A percentile compares a stretch with the other conserved stretches of the same genome.
These are phyloP conservation scores for Verticillium nonalfalfae DNA, from an alignment of 2,329 filamentous ascomycete genomes.

Conservation along the genomic window DNA sequence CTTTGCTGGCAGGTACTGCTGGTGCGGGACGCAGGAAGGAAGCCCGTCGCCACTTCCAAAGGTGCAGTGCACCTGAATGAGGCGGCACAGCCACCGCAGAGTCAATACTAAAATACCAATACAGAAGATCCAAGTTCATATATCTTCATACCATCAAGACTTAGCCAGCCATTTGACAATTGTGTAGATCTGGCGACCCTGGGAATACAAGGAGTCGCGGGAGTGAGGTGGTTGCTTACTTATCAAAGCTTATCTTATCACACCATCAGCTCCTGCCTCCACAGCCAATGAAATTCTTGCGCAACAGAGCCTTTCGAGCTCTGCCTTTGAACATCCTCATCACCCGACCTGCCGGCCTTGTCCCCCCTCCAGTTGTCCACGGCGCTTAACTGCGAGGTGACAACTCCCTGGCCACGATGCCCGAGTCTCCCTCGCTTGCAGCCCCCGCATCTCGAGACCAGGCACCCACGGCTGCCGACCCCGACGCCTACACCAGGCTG, in stretches of 20 bases:
- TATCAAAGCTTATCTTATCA: background rate
- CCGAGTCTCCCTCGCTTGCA: background rate
- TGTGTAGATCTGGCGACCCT: too few relatives aligned
- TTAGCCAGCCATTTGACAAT: too few relatives aligned
- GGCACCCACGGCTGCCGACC: slow-evolving; percentile 3
- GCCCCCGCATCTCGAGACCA: background rate
- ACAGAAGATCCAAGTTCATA: too few relatives aligned
- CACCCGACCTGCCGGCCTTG: background rate
- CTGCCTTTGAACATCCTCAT: slow-evolving; percentile 8
- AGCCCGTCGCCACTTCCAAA: too few relatives aligned
- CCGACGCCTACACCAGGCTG: slow-evolving; percentile 48
- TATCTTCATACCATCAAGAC: too few relatives aligned
- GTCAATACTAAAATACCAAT: too few relatives aligned
- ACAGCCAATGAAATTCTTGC: slow-evolving; percentile 13
- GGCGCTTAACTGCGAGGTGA: slow-evolving; percentile 2
- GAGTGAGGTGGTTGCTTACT: too few relatives aligned
- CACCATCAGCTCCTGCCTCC: background rate
- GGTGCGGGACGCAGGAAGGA: background rate
- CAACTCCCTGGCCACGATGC: slow-evolving; percentile 3
- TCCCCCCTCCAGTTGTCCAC: background rate
- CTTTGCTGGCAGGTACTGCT: background rate
- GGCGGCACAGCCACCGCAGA: too few relatives aligned
- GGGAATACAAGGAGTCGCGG: too few relatives aligned
- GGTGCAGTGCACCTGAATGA: too few relatives aligned
- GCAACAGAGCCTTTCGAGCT: slow-evolving; percentile 10